phyloP scores from a whole-genome alignment of 331 rosid species.

The Pyracantha coccinea region DNA sequence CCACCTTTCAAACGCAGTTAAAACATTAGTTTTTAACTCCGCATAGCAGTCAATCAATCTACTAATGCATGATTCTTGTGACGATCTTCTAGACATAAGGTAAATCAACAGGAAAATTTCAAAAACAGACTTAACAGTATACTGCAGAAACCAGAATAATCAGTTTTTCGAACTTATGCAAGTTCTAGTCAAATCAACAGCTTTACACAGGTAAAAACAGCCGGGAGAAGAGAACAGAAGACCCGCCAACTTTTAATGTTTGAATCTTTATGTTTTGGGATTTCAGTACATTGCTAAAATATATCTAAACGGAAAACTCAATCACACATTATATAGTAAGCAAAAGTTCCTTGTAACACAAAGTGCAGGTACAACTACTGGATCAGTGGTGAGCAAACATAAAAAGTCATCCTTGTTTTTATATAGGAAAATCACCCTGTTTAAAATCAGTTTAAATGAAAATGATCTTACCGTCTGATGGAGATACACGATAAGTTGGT shows the following conservation, averaged over 20 bases:
- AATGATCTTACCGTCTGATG: slow-evolving; percentile 42
- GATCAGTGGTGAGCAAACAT: background rate
- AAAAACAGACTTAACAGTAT: background rate
- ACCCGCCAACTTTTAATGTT: background rate
- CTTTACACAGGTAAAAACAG: background rate
- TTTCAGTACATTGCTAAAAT: background rate
- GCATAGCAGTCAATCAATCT: background rate
- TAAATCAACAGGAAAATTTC: background rate
- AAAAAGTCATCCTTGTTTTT: background rate
- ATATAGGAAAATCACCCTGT: background rate
- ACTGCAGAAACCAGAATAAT: background rate
- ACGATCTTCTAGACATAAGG: background rate
- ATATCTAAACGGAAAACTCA: background rate
- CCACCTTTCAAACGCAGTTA: slow-evolving; percentile 41
- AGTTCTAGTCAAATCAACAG: background rate
- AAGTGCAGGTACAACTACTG: background rate
- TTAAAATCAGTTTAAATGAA: background rate
- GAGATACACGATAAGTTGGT: slow-evolving; percentile 43
- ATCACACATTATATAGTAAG: background rate
- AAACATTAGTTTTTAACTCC: background rate
- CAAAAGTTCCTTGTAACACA: background rate
- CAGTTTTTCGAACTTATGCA: background rate
- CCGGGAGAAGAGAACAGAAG: background rate
- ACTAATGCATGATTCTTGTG: background rate
- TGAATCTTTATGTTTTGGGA: background rate